Evolutionary conservation across 2,329 filamentous ascomycete genomes (phyloP).

Genomic region (Colletotrichum sp.): DNA sequence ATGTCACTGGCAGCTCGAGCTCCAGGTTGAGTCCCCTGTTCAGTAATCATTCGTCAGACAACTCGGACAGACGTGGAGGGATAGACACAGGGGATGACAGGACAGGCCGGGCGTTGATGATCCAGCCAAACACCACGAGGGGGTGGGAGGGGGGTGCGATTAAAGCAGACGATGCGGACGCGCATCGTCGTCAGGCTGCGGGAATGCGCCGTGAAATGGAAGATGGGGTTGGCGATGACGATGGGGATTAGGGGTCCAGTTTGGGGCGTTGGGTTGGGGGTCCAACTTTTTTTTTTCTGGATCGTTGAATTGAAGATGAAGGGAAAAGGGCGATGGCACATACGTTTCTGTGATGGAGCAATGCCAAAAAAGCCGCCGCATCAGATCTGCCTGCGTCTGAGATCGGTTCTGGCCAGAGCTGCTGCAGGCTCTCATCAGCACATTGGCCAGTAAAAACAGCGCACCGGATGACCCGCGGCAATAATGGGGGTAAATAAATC

Average conservation of each 20-base stretch:
- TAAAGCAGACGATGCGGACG: background rate
- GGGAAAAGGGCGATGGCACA: constrained; percentile 16
- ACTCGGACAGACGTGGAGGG: background rate
- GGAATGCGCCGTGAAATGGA: background rate
- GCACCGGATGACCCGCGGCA: background rate
- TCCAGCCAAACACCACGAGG: background rate
- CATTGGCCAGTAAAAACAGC: background rate
- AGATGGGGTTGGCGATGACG: background rate
- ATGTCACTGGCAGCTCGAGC: constrained; percentile 61
- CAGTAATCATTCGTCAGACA: background rate
- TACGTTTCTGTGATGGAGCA: constrained; percentile 62
- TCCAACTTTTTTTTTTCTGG: background rate
- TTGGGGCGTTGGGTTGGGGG: constrained; percentile 1
- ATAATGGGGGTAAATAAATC: background rate
- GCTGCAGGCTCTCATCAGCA: constrained; percentile 25
- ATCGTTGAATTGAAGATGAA: background rate
- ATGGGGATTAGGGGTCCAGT: background rate
- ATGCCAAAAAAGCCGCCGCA: constrained; percentile 62
- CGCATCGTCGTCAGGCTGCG: background rate
- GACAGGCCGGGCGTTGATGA: background rate
- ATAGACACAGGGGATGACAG: background rate
- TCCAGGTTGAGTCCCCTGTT: constrained; percentile 61
- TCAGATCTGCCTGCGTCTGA: constrained; percentile 51
- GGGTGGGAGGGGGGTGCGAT: background rate
- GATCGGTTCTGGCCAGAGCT: constrained; percentile 51